Percentiles rank a stretch among this genome's conserved stretches.
Conservation (phyloP, 768 basidiomycete genomes). For the Rhodotorula kratochvilovae region DNA sequence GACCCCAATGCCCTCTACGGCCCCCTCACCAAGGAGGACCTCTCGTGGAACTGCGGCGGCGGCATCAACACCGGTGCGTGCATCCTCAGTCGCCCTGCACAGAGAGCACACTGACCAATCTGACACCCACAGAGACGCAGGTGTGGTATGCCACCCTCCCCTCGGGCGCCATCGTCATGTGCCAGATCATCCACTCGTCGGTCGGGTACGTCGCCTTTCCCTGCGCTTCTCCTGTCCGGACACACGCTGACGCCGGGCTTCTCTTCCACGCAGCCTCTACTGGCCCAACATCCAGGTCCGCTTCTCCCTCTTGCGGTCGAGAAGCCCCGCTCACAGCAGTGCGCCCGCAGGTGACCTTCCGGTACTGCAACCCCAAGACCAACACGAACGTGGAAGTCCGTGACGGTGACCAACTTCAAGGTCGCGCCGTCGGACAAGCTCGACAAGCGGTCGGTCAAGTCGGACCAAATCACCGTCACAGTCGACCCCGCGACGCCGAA, state of each 20-base stretch:
- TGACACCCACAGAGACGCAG: slow-evolving; percentile 10
- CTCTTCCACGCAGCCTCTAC: slow-evolving; percentile 39
- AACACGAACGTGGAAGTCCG: slow-evolving; percentile 72
- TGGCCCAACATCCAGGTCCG: slow-evolving; percentile 76
- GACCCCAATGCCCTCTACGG: slow-evolving; percentile 61
- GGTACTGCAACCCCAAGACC: slow-evolving; percentile 72
- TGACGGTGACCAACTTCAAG: slow-evolving; percentile 75
- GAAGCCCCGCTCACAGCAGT: neutral
- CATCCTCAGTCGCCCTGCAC: neutral
- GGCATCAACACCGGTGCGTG: slow-evolving; percentile 75
- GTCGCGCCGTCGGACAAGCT: slow-evolving; percentile 60
- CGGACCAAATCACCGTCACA: slow-evolving; percentile 75
- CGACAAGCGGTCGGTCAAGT: slow-evolving; percentile 81
- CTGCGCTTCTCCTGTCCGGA: too few relatives aligned
- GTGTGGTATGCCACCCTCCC: slow-evolving; percentile 72
- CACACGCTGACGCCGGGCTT: too few relatives aligned
- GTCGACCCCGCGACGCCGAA: slow-evolving; percentile 65
- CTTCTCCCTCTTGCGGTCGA: neutral
- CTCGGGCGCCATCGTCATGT: slow-evolving; percentile 69
- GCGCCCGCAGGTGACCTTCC: slow-evolving; percentile 64
- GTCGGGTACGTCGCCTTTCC: slow-evolving; percentile 63
- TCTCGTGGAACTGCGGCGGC: slow-evolving; percentile 72
- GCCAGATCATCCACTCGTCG: slow-evolving; percentile 54
- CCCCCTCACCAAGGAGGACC: slow-evolving; percentile 68
- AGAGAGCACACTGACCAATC: slow-evolving; percentile 57